Evolutionary conservation across 441 rosid genomes (phyloP).

Genomic region (Gossypium davidsonii): DNA sequence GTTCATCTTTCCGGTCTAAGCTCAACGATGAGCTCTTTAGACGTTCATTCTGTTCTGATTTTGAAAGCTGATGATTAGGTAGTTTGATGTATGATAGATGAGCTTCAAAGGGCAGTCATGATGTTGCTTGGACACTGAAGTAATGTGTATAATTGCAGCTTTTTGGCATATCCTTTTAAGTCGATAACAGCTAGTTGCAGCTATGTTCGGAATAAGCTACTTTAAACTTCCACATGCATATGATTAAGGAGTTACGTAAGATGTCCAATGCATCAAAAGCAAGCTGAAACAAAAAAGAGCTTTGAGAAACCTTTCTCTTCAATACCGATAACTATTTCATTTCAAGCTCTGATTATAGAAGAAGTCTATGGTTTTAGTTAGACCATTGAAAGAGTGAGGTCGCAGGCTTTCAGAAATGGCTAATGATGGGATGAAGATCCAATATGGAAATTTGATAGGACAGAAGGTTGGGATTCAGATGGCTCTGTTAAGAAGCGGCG

Average conservation of each 20-base stretch:
- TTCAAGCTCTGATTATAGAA: no score
- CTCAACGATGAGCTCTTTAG: no score
- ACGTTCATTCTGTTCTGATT: no score
- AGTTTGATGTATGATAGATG: background rate
- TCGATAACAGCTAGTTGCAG: background rate
- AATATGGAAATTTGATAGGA: slow-evolving; percentile 23
- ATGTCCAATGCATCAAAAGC: slow-evolving; percentile 44
- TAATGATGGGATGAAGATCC: slow-evolving; percentile 32
- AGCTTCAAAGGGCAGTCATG: background rate
- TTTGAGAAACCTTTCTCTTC: slow-evolving; percentile 38
- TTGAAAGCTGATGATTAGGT: background rate
- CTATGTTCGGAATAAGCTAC: background rate
- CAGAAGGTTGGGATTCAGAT: slow-evolving; percentile 4
- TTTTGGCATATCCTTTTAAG: background rate
- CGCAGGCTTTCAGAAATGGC: background rate
- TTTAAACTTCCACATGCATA: background rate
- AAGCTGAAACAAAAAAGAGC: slow-evolving; percentile 46
- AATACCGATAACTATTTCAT: slow-evolving; percentile 21
- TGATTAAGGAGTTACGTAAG: slow-evolving; percentile 24
- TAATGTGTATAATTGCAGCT: background rate
- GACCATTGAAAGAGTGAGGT: background rate
- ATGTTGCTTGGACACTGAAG: background rate
- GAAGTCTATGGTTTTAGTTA: background rate
- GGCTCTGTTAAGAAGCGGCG: slow-evolving; percentile 18
- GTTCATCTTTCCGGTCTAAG: no score